Percentiles rank a stretch among this genome's conserved stretches.
Conservation (phyloP, 768 basidiomycete genomes). For the Boletus sensibilis region DNA sequence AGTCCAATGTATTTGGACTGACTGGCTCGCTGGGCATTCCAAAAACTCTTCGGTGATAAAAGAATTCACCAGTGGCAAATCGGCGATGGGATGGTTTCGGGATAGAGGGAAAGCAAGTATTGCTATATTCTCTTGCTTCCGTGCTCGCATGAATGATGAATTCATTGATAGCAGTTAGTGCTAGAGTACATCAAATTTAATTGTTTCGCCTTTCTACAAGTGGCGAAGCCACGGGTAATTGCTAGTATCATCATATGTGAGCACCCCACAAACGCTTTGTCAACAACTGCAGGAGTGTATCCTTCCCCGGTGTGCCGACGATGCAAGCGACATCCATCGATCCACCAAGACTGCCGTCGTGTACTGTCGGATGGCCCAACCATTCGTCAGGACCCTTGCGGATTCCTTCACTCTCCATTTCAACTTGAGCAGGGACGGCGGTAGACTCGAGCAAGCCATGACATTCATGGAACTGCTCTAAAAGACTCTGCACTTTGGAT, state of each 20-base stretch:
- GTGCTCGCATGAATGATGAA: too few relatives aligned
- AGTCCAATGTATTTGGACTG: background rate
- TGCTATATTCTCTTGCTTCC: too few relatives aligned
- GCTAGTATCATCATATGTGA: background rate
- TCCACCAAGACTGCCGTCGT: constrained; percentile 23
- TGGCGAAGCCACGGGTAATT: too few relatives aligned
- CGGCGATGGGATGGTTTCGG: too few relatives aligned
- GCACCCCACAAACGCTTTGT: constrained; percentile 56
- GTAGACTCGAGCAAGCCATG: constrained; percentile 47
- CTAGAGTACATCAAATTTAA: too few relatives aligned
- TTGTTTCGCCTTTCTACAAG: too few relatives aligned
- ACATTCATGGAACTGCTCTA: constrained; percentile 38
- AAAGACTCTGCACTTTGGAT: constrained; percentile 54
- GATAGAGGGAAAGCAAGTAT: too few relatives aligned
- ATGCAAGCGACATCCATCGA: constrained; percentile 46
- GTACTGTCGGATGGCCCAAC: constrained; percentile 18
- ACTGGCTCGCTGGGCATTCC: background rate
- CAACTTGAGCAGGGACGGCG: constrained; percentile 54
- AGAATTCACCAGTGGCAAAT: too few relatives aligned
- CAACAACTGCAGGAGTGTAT: constrained; percentile 46
- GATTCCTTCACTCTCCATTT: constrained; percentile 38
- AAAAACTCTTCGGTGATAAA: too few relatives aligned
- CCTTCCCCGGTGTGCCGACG: constrained; percentile 63
- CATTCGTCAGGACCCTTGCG: constrained; percentile 18
- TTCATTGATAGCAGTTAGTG: too few relatives aligned